Conservation (phyloP, 768 basidiomycete species). For the Tricholoma furcatifolium region DNA sequence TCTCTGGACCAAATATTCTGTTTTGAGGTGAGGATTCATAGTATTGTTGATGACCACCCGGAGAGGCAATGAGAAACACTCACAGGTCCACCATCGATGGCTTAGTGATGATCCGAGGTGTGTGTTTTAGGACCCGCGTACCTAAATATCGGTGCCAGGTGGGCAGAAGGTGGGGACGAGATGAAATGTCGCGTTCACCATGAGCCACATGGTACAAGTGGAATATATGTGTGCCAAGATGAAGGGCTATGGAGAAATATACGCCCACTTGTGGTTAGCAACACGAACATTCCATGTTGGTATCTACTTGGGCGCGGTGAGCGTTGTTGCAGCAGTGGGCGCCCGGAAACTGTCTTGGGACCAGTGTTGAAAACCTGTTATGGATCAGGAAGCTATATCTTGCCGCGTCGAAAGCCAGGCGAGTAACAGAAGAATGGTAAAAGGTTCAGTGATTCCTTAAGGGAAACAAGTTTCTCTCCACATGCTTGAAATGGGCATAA, state of each 20-base stretch:
- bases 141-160: constrained; percentile 4
- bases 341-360: too few relatives aligned
- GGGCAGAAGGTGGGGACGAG: not conserved
- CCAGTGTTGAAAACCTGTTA: not conserved
- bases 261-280: not conserved
- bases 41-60: constrained; percentile 6
- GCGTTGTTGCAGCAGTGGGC: too few relatives aligned
- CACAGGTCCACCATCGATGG: constrained; percentile 6
- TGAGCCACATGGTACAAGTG: constrained; percentile 12
- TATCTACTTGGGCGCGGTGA: not conserved
- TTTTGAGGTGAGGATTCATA: constrained; percentile 1
- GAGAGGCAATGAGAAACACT: constrained; percentile 2
- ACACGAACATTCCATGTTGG: not conserved
- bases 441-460: not conserved
- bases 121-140: constrained; percentile 14
- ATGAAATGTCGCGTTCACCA: constrained; percentile 6
- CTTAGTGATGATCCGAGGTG: constrained; percentile 12
- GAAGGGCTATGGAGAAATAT: constrained; percentile 7
- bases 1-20: constrained; percentile 1
- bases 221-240: not conserved
- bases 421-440: constrained; percentile 9
- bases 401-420: not conserved
- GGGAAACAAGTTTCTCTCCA: constrained; percentile 8
- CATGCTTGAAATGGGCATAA: constrained; percentile 9
- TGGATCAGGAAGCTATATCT: constrained; percentile 1